Percentiles rank a stretch among this genome's conserved stretches.
These are phyloP conservation scores for Begonia loranthoides DNA, from an alignment of 306 rosid species.

Conservation along the genomic window DNA sequence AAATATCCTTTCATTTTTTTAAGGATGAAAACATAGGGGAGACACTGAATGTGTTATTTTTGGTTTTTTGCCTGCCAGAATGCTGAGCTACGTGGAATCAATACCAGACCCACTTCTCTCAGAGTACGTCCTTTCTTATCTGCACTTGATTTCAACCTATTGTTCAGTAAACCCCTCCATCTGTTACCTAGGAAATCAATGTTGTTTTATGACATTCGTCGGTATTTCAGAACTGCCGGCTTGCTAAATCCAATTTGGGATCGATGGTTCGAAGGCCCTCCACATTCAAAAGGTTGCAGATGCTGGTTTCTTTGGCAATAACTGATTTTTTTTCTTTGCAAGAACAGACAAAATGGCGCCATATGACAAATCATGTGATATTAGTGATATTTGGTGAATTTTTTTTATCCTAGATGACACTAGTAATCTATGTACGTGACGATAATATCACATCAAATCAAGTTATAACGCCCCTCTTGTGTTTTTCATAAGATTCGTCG, in stretches of 20 bases:
- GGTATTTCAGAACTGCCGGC: conserved; percentile 45
- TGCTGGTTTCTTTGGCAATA: conserved; percentile 69
- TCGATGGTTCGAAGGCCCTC: conserved; percentile 90
- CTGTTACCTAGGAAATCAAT: not conserved
- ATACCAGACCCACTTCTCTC: conserved; percentile 90
- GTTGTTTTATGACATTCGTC: not conserved
- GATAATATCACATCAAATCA: too few relatives aligned
- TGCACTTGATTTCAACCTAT: conserved; percentile 8
- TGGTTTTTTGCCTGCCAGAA: conserved; percentile 33
- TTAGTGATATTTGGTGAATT: too few relatives aligned
- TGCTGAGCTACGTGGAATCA: conserved; percentile 55
- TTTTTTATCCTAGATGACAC: too few relatives aligned
- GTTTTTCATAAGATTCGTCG: too few relatives aligned
- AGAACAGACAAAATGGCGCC: too few relatives aligned
- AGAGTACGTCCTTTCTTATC: conserved; percentile 27
- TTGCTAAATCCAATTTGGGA: conserved; percentile 74
- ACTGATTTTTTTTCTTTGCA: too few relatives aligned
- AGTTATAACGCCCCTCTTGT: too few relatives aligned
- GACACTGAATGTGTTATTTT: not conserved
- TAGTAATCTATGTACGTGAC: too few relatives aligned
- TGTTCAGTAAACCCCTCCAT: not conserved
- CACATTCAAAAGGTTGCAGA: conserved; percentile 73
- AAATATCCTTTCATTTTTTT: too few relatives aligned
- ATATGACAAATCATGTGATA: too few relatives aligned
- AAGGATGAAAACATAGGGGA: too few relatives aligned